These are phyloP conservation scores for Dianthus caryophyllus DNA, from an alignment of 148 eudicot genomes.

Conservation along the genomic window DNA sequence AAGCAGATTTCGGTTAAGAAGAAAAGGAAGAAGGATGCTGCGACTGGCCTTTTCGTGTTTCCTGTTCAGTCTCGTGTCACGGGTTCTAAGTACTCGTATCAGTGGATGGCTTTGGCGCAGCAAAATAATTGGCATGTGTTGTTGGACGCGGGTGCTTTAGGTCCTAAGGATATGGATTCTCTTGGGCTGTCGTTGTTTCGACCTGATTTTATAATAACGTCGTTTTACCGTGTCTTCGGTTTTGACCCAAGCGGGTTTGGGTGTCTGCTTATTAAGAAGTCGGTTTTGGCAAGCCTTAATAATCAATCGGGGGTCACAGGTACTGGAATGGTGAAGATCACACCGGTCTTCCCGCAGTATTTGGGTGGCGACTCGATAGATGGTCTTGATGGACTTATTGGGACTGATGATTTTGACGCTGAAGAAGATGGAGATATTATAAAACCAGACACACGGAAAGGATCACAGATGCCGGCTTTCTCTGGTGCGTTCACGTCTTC, in stretches of 20 bases:
- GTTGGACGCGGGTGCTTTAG: constrained; percentile 92
- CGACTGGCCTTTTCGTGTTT: constrained; percentile 79
- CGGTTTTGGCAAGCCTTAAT: constrained; percentile 77
- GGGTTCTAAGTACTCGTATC: constrained; percentile 94
- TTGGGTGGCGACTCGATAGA: constrained; percentile 79
- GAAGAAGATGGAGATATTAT: constrained; percentile 48
- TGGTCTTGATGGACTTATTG: constrained; percentile 59
- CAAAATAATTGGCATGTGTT: constrained; percentile 97
- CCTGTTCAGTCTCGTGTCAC: constrained; percentile 96
- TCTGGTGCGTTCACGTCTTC: constrained; percentile 86
- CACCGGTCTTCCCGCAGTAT: constrained; percentile 75
- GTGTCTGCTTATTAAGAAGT: constrained; percentile 89
- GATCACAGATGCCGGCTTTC: constrained; percentile 72
- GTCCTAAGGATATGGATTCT: constrained; percentile 98
- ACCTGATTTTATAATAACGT: constrained; percentile 91
- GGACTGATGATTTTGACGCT: constrained; percentile 47
- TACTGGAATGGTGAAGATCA: constrained; percentile 88
- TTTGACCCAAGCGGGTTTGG: constrained; percentile 97
- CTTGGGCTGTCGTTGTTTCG: constrained; percentile 87
- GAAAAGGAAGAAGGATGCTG: constrained; percentile 80
- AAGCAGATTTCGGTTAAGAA: constrained; percentile 76
- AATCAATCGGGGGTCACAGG: constrained; percentile 80
- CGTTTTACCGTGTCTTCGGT: constrained; percentile 86
- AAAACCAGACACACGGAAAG: constrained; percentile 48
- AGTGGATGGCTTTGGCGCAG: constrained; percentile 98